Conservation (phyloP, 371 early-diverging fungal genomes). For the Mucor racemosus region DNA sequence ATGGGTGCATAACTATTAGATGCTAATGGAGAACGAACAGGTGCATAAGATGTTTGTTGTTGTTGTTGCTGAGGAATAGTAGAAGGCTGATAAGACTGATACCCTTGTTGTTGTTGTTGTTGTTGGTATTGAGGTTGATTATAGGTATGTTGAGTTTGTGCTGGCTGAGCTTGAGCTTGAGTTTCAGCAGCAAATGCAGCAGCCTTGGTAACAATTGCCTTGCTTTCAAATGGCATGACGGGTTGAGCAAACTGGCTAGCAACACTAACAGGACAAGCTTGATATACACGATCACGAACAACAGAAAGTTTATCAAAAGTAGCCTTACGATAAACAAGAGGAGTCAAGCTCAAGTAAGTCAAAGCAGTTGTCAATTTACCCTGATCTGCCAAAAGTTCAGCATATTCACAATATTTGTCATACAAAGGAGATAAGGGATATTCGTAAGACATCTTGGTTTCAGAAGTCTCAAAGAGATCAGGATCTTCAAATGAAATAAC, state of each 20-base stretch:
- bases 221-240: constrained; percentile 68
- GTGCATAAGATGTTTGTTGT: constrained; percentile 10
- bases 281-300: constrained; percentile 78
- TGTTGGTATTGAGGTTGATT: constrained; percentile 14
- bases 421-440: constrained; percentile 78
- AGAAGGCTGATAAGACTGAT: constrained; percentile 10
- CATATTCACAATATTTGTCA: constrained; percentile 87
- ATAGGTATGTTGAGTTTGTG: constrained; percentile 12
- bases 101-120: constrained; percentile 14
- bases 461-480: constrained; percentile 57
- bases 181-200: constrained; percentile 15
- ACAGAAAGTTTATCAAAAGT: constrained; percentile 55
- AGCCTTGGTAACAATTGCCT: constrained; percentile 44
- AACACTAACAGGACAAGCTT: constrained; percentile 58
- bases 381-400: constrained; percentile 75
- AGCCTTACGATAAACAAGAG: constrained; percentile 66
- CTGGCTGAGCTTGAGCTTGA: constrained; percentile 11
- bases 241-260: constrained; percentile 54
- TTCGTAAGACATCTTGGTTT: constrained; percentile 50
- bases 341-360: constrained; percentile 76
- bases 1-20: constrained; percentile 21
- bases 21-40: constrained; percentile 13
- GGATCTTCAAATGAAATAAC: constrained; percentile 79
- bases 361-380: constrained; percentile 78
- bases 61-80: background rate